Base-by-base conservation (phyloP, 176 grass and related monocot genomes). In the Saccharum officinarum region DNA sequence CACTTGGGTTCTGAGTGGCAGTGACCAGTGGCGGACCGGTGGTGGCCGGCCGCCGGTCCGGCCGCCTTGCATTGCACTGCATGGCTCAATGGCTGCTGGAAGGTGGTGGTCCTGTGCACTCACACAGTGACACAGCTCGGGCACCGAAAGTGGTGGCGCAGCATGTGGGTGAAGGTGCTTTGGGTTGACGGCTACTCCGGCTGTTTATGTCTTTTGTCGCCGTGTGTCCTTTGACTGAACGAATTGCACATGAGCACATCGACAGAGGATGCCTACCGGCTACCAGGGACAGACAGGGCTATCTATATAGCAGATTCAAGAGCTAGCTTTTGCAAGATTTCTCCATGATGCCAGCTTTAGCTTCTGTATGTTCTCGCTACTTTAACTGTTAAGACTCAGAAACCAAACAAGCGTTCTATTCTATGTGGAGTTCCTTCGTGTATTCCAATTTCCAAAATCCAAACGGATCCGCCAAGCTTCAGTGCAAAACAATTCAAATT, bases 141-240 rank as follows among this genome's bases (percentile, higher is more conserved):
- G 8, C 88, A 86, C 88, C 83, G 88, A 86, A 85, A 89, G 83
- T 18, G 52, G 33, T 44, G 54, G n/a, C 77, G 78, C 18, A 70
- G 64, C 78, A 86, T 71, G 83, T 82, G 78, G 49, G 69, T 3
- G 77, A 66, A 41, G 55, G 33, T 6, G 57, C 84, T 31, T 55
- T 82, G 25, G 46, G 76, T 88, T 73, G 80, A 88, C 81, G 31
- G 1, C 46, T 26, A 26, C 36, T 34, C 68, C 38, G 67, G 18
- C 47, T 79, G 40, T 61, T 76, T 57, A 62, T 76, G 63, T 39
- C 78, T 38, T 38, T 49, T 85, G 49, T 70, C 49, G 39, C 23
- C 41, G 28, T 49, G 31, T 52, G 82, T 17, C 44, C 77, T 84
- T 80, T 68, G 61, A 85, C 69, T 28, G 59, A 18, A 17, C 10